phyloP scores from a whole-genome alignment of 306 rosid species.

The Mimosa pudica region DNA sequence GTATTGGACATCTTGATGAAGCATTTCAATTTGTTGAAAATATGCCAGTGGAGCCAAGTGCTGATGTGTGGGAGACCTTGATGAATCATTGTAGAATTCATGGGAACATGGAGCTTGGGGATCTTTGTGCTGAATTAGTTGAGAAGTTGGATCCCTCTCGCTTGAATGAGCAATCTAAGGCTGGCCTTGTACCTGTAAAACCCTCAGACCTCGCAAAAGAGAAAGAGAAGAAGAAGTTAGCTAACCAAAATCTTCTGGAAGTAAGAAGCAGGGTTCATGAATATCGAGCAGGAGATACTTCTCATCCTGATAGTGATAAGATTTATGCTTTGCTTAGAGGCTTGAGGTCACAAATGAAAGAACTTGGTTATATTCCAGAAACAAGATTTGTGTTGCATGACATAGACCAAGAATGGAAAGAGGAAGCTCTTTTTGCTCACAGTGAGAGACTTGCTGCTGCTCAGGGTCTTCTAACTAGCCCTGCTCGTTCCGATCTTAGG shows the following conservation, averaged over 20 bases:
- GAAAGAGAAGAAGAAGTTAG: constrained; percentile 60
- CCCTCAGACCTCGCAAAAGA: constrained; percentile 54
- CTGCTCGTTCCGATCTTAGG: constrained; percentile 69
- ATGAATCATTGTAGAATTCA: constrained; percentile 83
- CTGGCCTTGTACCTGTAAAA: constrained; percentile 71
- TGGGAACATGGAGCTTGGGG: constrained; percentile 70
- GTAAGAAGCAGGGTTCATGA: constrained; percentile 78
- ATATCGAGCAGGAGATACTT: constrained; percentile 86
- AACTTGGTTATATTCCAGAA: constrained; percentile 82
- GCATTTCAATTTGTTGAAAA: constrained; percentile 75
- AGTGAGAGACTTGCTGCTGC: constrained; percentile 89
- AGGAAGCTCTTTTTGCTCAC: constrained; percentile 78
- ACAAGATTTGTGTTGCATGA: constrained; percentile 84
- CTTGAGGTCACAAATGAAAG: constrained; percentile 75
- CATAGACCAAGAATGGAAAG: constrained; percentile 81
- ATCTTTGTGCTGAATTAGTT: constrained; percentile 73
- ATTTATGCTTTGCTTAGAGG: constrained; percentile 68
- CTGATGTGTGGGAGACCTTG: constrained; percentile 69
- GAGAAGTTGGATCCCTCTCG: constrained; percentile 62
- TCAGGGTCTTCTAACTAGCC: constrained; percentile 66
- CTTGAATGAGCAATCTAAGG: constrained; percentile 64
- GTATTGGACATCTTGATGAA: constrained; percentile 70
- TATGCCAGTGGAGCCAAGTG: constrained; percentile 66
- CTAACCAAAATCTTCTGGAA: constrained; percentile 61
- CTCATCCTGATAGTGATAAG: constrained; percentile 71